Evolutionary conservation across 2,329 filamentous ascomycete species (phyloP).

Genomic region (Fusarium lateritium): DNA sequence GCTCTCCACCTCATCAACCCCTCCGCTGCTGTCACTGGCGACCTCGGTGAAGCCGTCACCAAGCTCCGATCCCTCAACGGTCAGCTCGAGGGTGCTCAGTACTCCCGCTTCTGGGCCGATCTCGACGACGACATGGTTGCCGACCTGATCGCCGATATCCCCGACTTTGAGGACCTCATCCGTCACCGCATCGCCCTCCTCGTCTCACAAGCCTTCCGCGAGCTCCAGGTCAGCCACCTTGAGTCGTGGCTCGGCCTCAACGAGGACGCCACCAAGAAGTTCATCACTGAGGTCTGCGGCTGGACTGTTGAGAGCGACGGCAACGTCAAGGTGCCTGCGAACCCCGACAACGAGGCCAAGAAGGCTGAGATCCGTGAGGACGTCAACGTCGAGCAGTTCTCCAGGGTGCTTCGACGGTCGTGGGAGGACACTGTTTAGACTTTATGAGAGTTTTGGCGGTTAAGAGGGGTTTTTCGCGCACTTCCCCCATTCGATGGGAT

Average conservation of each 20-base stretch:
- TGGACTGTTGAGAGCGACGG: slow-evolving; percentile 82
- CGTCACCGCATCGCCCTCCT: slow-evolving; percentile 90
- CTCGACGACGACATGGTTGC: slow-evolving; percentile 97
- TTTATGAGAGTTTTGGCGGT: slow-evolving; percentile 34
- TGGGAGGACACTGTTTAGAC: slow-evolving; percentile 77
- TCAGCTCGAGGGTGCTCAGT: slow-evolving; percentile 91
- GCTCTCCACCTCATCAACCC: slow-evolving; percentile 94
- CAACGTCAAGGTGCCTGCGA: slow-evolving; percentile 83
- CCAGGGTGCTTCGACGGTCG: slow-evolving; percentile 83
- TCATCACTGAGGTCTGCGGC: slow-evolving; percentile 86
- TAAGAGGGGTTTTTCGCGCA: slow-evolving; percentile 38
- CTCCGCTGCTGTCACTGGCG: slow-evolving; percentile 74
- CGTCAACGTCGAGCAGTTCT: slow-evolving; percentile 90
- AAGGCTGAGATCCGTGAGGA: slow-evolving; percentile 96
- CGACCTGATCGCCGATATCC: slow-evolving; percentile 93
- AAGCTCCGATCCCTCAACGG: slow-evolving; percentile 89
- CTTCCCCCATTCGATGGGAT: slow-evolving; percentile 43
- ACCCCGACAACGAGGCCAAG: slow-evolving; percentile 98
- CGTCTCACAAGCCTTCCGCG: slow-evolving; percentile 84
- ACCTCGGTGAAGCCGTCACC: slow-evolving; percentile 90
- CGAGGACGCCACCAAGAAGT: slow-evolving; percentile 79
- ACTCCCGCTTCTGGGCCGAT: slow-evolving; percentile 92
- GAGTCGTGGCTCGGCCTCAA: slow-evolving; percentile 83
- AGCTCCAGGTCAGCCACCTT: slow-evolving; percentile 76
- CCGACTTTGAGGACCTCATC: slow-evolving; percentile 95